phyloP scores from a whole-genome alignment of 495 filamentous ascomycete genomes.

The Penicillium canescens region DNA sequence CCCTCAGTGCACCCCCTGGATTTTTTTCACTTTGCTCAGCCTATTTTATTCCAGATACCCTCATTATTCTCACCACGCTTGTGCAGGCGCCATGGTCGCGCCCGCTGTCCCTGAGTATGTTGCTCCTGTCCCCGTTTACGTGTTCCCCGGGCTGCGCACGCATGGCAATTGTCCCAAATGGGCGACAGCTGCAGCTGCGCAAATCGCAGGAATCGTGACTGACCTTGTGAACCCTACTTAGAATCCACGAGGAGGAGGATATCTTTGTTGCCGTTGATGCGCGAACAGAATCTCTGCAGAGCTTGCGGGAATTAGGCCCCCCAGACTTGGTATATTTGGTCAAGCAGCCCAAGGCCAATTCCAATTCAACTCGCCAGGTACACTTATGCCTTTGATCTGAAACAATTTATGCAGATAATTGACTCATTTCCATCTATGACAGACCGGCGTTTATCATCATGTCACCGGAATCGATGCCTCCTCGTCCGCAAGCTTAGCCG shows the following conservation, averaged over 20 bases:
- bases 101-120: conserved; percentile 88
- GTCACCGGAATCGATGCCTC: conserved; percentile 97
- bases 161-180: conserved; percentile 20
- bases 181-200: conserved; percentile 7
- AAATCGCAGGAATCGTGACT: conserved; percentile 14
- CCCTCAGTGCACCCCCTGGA: conserved; percentile 10
- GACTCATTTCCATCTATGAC: conserved; percentile 6
- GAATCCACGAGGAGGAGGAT: conserved; percentile 85
- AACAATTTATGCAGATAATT: conserved; percentile 1
- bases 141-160: conserved; percentile 34
- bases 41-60: conserved; percentile 1
- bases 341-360: conserved; percentile 70
- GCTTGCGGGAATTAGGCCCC: conserved; percentile 88
- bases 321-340: conserved; percentile 94
- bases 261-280: conserved; percentile 85
- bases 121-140: conserved; percentile 31
- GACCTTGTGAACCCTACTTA: conserved; percentile 35
- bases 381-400: conserved; percentile 1
- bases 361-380: conserved; percentile 52
- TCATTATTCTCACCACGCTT: conserved; percentile 16
- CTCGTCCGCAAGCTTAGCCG: conserved; percentile 92
- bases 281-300: conserved; percentile 80
- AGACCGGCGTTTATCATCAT: conserved; percentile 96
- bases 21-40: not conserved
- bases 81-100: conserved; percentile 69